Evolutionary conservation across 2,329 filamentous ascomycete genomes (phyloP).

Genomic region (Penicillium olsonii): DNA sequence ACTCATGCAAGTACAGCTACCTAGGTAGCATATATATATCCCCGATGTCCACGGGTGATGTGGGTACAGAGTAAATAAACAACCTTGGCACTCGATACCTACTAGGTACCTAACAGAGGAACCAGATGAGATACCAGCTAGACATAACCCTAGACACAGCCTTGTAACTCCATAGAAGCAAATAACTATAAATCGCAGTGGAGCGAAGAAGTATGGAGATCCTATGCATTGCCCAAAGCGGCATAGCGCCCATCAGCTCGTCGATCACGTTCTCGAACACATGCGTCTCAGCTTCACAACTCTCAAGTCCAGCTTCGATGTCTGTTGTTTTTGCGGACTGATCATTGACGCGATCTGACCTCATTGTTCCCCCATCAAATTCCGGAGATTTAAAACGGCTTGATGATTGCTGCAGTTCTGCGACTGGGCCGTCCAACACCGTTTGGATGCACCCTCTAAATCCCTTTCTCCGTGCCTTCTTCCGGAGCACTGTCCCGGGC

Average conservation of each 20-base stretch:
- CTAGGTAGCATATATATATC: neutral
- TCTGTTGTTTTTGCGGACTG: slow-evolving; percentile 5
- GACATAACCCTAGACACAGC: no score
- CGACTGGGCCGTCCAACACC: slow-evolving; percentile 43
- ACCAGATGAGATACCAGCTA: no score
- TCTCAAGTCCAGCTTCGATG: slow-evolving; percentile 4
- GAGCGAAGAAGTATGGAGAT: neutral
- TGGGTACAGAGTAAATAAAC: no score
- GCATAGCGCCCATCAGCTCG: slow-evolving; percentile 35
- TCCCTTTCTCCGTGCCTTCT: slow-evolving; percentile 97
- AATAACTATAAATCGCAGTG: no score
- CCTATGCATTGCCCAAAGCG: slow-evolving; percentile 23
- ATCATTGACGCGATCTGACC: neutral
- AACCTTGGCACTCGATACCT: no score
- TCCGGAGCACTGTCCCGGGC: slow-evolving; percentile 86
- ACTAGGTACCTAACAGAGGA: no score
- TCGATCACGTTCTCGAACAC: slow-evolving; percentile 29
- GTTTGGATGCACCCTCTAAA: slow-evolving; percentile 96
- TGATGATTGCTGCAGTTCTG: slow-evolving; percentile 39
- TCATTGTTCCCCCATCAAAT: slow-evolving; percentile 34
- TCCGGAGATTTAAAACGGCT: slow-evolving; percentile 30
- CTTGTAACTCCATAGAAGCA: no score
- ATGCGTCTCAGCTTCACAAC: slow-evolving; percentile 7
- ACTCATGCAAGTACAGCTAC: neutral
- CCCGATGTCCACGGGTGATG: no score